phyloP scores from a whole-genome alignment of 345 rosid genomes.

The Clausena lansium region DNA sequence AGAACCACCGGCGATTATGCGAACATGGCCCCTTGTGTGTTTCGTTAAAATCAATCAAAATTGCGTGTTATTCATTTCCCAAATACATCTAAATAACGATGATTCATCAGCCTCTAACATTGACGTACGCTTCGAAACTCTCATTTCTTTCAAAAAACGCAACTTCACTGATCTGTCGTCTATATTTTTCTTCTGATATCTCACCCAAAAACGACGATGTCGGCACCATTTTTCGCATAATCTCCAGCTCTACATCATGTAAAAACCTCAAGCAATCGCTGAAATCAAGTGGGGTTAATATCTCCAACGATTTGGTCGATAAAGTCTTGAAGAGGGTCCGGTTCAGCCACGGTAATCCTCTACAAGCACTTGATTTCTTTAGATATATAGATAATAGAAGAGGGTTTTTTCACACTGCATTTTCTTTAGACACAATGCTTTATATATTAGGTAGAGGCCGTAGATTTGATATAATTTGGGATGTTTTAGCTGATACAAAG shows the following conservation, averaged over 20 bases:
- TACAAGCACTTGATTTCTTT: slow-evolving; percentile 69
- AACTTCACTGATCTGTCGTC: slow-evolving; percentile 21
- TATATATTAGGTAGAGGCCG: slow-evolving; percentile 77
- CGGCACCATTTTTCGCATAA: slow-evolving; percentile 32
- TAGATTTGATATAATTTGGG: slow-evolving; percentile 70
- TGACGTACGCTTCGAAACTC: slow-evolving; percentile 18
- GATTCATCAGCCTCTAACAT: not conserved
- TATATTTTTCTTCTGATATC: slow-evolving; percentile 18
- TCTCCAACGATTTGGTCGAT: slow-evolving; percentile 72
- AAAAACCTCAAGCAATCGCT: slow-evolving; percentile 40
- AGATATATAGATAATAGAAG: slow-evolving; percentile 34
- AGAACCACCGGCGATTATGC: not conserved
- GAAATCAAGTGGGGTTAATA: slow-evolving; percentile 43
- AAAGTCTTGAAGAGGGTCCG: slow-evolving; percentile 65
- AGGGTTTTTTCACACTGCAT: slow-evolving; percentile 70
- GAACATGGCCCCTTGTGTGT: not conserved
- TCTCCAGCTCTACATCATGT: slow-evolving; percentile 34
- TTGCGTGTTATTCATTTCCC: not conserved
- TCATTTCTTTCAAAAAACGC: slow-evolving; percentile 4
- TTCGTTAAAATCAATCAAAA: not conserved
- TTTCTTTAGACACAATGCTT: slow-evolving; percentile 72
- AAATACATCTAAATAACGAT: not conserved
- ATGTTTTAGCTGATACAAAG: slow-evolving; percentile 55
- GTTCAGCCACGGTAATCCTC: slow-evolving; percentile 81
- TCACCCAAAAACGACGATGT: slow-evolving; percentile 23